These are phyloP conservation scores for Aspergillus novoparasiticus DNA, from an alignment of 2,329 filamentous ascomycete species.

Conservation along the genomic window DNA sequence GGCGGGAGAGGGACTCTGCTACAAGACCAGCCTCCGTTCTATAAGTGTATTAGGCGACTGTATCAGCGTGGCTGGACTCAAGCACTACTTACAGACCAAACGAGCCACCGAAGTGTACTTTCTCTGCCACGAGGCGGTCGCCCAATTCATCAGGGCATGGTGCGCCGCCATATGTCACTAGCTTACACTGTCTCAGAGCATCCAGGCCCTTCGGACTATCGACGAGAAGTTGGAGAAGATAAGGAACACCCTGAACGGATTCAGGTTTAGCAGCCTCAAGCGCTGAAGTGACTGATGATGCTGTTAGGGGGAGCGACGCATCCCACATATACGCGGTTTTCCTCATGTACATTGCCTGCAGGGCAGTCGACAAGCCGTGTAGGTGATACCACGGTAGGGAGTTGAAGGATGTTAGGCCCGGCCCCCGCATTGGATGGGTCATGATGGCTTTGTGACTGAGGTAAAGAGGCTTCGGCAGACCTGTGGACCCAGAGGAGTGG, in stretches of 20 bases:
- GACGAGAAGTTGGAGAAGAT: constrained; percentile 44
- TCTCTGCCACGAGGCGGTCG: constrained; percentile 39
- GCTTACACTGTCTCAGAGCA: constrained; percentile 39
- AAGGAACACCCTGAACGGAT: constrained; percentile 46
- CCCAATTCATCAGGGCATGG: constrained; percentile 48
- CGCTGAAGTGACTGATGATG: constrained; percentile 37
- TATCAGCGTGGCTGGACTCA: background rate
- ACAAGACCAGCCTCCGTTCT: constrained; percentile 50
- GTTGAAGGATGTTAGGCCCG: constrained; percentile 46
- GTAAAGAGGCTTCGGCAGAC: constrained; percentile 49
- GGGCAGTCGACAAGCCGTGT: constrained; percentile 45
- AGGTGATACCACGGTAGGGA: constrained; percentile 50
- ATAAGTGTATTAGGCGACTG: constrained; percentile 13
- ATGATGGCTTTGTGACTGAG: constrained; percentile 47
- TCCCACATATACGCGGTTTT: constrained; percentile 48
- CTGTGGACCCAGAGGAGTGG: constrained; percentile 54
- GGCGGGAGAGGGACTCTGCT: constrained; percentile 45
- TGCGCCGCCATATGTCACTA: constrained; percentile 46
- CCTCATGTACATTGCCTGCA: constrained; percentile 50
- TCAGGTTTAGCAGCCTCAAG: constrained; percentile 42
- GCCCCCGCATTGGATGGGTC: constrained; percentile 37
- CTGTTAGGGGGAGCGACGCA: constrained; percentile 42
- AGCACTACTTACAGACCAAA: constrained; percentile 43
- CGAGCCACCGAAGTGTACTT: constrained; percentile 42
- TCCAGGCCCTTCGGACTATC: constrained; percentile 40